These are phyloP conservation scores for Leavenworthia alabamica DNA, from an alignment of 345 rosid genomes.

Conservation along the genomic window DNA sequence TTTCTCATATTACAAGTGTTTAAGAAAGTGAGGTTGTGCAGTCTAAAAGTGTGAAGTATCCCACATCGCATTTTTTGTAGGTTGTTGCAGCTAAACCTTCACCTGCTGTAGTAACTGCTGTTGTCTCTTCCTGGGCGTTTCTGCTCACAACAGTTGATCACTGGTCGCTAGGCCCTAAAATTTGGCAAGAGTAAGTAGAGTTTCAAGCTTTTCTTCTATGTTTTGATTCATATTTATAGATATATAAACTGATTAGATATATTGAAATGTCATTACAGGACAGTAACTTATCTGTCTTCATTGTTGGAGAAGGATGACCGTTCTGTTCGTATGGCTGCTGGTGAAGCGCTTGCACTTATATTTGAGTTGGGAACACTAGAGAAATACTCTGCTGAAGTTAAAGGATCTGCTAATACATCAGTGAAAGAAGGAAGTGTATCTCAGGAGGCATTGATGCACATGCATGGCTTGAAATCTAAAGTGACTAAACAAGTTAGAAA, in stretches of 20 bases:
- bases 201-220: background rate
- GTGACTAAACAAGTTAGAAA: constrained; percentile 58
- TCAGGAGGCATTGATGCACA: constrained; percentile 39
- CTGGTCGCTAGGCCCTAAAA: constrained; percentile 52
- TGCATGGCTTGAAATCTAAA: constrained; percentile 66
- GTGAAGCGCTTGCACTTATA: constrained; percentile 80
- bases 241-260: background rate
- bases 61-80: constrained; percentile 31
- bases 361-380: constrained; percentile 69
- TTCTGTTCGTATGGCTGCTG: constrained; percentile 83
- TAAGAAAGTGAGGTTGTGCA: too few species aligned
- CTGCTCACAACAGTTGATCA: constrained; percentile 63
- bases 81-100: constrained; percentile 64
- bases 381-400: constrained; percentile 49
- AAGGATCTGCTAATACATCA: constrained; percentile 35
- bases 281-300: constrained; percentile 58
- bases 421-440: constrained; percentile 44
- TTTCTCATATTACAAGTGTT: constrained; percentile 2
- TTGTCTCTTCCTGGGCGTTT: constrained; percentile 91
- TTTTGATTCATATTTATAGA: background rate
- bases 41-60: background rate
- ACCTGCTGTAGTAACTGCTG: constrained; percentile 50
- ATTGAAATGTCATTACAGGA: constrained; percentile 46
- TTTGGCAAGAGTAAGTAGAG: constrained; percentile 64
- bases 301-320: constrained; percentile 86